Evolutionary conservation across 768 basidiomycete genomes (phyloP), one percentile per base, ranked within the genome.

Genomic region (Boletales sp.): DNA sequence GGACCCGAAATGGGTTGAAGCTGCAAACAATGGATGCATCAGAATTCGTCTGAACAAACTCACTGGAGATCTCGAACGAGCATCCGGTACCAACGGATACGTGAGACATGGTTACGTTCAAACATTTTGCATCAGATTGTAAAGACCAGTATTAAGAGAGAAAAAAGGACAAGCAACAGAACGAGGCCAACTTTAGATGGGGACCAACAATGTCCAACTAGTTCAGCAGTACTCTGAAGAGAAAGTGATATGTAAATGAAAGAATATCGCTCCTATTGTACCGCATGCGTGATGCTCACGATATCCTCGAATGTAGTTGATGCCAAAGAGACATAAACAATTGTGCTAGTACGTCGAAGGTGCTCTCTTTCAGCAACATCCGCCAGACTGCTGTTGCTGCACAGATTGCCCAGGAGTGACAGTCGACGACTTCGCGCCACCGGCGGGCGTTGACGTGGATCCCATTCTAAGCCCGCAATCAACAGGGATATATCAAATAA

Each of bases 351-450:
- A 56, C 45, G 56, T 56, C 56, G 38, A 43, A 56, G 41, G 45
- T 56, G 47, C 37, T 41, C 47, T 21, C 46, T 60, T 70, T 81
- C 71, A 94, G 81, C 92, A 94, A 74, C 92, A 94, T 39, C 87
- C 79, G 48, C 82, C 75, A 5, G 81, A 72, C 62, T 78, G 76
- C 70, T 85, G 84, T 66, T 87, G 84, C 65, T 86, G 83, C 47
- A 94, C 87, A 48, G 79, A 84, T 71, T 91, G 87, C 24, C 91
- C 91, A 9, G 87, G 88, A 40, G 86, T 87, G 54, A 94, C 82
- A 45, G 89, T 87, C 48, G 87, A 80, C 46, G 90, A 84, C 73
- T 94, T 94, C 51, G 83, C 84, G 17, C 84, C 78, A 38, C 84
- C 84, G 10, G 85, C 75, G 39, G 87, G 77, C 50, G 87, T 81